Evolutionary conservation across 2,329 filamentous ascomycete genomes (phyloP).

Genomic region (Neonectria neomacrospora): DNA sequence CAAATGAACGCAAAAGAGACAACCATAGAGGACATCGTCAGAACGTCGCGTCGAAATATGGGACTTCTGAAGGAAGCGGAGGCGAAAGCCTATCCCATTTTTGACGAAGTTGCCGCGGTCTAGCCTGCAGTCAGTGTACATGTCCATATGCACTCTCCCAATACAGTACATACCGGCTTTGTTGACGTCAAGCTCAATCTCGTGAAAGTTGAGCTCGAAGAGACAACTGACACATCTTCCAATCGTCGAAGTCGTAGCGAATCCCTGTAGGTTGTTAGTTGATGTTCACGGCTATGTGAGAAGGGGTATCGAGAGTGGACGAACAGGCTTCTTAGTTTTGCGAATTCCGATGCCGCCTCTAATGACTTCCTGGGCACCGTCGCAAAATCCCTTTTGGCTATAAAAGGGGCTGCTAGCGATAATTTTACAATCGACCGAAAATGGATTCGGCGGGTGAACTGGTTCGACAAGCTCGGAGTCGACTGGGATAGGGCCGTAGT

Average conservation of each 20-base stretch:
- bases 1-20: slow-evolving; percentile 63
- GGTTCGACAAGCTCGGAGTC: slow-evolving; percentile 31
- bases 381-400: slow-evolving; percentile 65
- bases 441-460: slow-evolving; percentile 34
- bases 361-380: slow-evolving; percentile 62
- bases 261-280: slow-evolving; percentile 48
- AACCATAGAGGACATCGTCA: slow-evolving; percentile 66
- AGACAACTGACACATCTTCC: slow-evolving; percentile 65
- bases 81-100: slow-evolving; percentile 60
- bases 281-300: not conserved
- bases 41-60: slow-evolving; percentile 61
- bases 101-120: slow-evolving; percentile 60
- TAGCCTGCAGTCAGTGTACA: slow-evolving; percentile 38
- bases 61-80: slow-evolving; percentile 67
- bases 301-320: slow-evolving; percentile 27
- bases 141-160: too few species aligned
- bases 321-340: slow-evolving; percentile 61
- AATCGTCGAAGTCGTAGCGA: slow-evolving; percentile 54
- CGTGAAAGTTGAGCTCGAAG: slow-evolving; percentile 64
- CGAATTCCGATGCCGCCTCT: slow-evolving; percentile 62
- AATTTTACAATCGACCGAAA: slow-evolving; percentile 54
- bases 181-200: slow-evolving; percentile 63
- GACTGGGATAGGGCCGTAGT: slow-evolving; percentile 43
- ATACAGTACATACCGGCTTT: slow-evolving; percentile 55
- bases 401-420: slow-evolving; percentile 61